Evolutionary conservation across 768 basidiomycete genomes (phyloP).

Genomic region (Lentinula detonsa): DNA sequence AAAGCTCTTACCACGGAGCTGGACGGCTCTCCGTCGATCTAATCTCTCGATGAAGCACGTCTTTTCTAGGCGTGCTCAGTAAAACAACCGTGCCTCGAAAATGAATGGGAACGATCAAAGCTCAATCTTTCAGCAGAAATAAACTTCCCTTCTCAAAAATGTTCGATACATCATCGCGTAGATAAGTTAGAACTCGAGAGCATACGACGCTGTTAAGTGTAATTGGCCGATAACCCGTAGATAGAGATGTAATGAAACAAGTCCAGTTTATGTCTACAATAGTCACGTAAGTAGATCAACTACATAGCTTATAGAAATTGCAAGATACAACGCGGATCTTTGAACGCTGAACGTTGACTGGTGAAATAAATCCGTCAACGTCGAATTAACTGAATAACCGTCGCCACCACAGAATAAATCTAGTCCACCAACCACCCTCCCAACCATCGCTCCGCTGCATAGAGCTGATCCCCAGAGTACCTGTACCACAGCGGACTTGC

Average conservation of each 20-base stretch:
- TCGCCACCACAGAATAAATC: slow-evolving; percentile 76
- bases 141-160: neutral
- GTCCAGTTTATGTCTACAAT: neutral
- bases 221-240: neutral
- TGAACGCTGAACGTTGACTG: neutral
- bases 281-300: neutral
- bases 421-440: slow-evolving; percentile 76
- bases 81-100: neutral
- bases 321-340: neutral
- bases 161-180: neutral
- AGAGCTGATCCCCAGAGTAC: slow-evolving; percentile 71
- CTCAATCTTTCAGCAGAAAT: neutral
- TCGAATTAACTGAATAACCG: slow-evolving; percentile 73
- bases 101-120: neutral
- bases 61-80: neutral
- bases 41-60: neutral
- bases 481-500: slow-evolving; percentile 73
- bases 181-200: neutral
- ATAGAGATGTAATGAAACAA: neutral
- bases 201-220: neutral
- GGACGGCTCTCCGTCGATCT: slow-evolving; percentile 12
- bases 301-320: neutral
- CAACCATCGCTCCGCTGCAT: slow-evolving; percentile 57
- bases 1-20: slow-evolving; percentile 4
- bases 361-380: neutral